Percentiles rank a stretch among this genome's conserved stretches.
phyloP scores from a whole-genome alignment of 2,329 filamentous ascomycete genomes.

The Colletotrichum nymphaeae region DNA sequence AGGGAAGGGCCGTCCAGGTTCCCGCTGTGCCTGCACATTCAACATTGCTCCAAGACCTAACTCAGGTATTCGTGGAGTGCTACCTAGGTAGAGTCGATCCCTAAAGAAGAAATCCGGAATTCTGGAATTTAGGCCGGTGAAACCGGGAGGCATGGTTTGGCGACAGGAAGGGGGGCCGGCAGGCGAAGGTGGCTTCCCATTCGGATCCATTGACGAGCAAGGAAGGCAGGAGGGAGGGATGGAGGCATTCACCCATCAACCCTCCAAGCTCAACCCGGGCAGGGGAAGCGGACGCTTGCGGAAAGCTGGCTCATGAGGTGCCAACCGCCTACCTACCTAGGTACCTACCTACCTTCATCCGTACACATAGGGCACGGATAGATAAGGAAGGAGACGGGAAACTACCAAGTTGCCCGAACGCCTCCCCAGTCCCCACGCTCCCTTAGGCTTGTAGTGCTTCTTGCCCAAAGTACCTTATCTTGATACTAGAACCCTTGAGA shows the following conservation, averaged over 20 bases:
- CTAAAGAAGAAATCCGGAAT: conserved; percentile 30
- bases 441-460: background rate
- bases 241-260: background rate
- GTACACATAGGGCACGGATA: background rate
- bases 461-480: background rate
- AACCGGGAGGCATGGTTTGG: background rate
- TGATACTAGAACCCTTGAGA: no score
- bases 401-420: background rate
- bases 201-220: conserved; percentile 26
- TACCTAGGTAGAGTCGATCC: background rate
- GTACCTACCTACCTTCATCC: background rate
- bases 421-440: background rate
- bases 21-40: background rate
- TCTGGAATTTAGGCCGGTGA: conserved; percentile 25
- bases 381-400: background rate
- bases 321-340: background rate
- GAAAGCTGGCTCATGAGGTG: background rate
- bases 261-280: no score
- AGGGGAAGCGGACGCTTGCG: background rate
- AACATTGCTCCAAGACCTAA: conserved; percentile 5
- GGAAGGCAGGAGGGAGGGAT: conserved; percentile 19
- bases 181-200: conserved; percentile 19
- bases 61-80: no score
- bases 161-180: background rate
- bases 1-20: conserved; percentile 28